Base-by-base conservation (phyloP, 108 stramenopile genomes). In the Stephanodiscus triporus region DNA sequence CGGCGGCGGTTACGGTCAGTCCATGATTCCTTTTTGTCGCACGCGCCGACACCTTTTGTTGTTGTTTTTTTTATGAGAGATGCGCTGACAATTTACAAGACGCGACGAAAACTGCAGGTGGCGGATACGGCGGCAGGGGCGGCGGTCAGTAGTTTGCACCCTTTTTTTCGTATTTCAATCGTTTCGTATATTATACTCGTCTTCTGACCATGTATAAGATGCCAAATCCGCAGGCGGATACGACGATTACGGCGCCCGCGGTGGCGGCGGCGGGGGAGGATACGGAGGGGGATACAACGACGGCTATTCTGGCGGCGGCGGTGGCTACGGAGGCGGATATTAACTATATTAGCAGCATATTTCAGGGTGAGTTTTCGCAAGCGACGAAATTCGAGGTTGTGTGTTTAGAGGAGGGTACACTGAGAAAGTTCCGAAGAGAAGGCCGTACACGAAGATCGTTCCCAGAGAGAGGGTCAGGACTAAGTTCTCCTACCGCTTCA, bases 221-320 rank as follows among this genome's bases (percentile, higher is more conserved):
- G 56, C 56, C 14, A 34, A 40, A 30, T 74, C 27, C 48, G 64
- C 58, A 75, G 73, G 75, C 32, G 76, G 77, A 11, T 64, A 78
- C 50, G 66, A 83, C 32, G 81, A 84, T 49, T 75, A 79, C 24
- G 83, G 83, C 68, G 75, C 68, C 11, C 77, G 77, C 55, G 84
- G 56, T 7, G 77, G 40, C 43, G 29, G 62, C 43, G 30, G 73
- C 23, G 42, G 42, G 5, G 57, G 69, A 1, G 69, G 69, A 30
- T 59, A 57, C 9, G 68, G 68, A 11, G 68, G 68, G 16, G 68
- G 69, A 42, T 59, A 48, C 43, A 34, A 40, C 43, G 55, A 36
- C 3, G 69, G 55, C 3, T 69, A 69, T 34, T 70, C 59, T 43
- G 56, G 83, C 30, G 86, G 83, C 24, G 77, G 77, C 37, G 77